A percentile compares a stretch with the other conserved stretches of the same genome.
These are phyloP conservation scores for Suhomyces sp. DNA, from an alignment of 805 yeast species.

Conservation along the genomic window DNA sequence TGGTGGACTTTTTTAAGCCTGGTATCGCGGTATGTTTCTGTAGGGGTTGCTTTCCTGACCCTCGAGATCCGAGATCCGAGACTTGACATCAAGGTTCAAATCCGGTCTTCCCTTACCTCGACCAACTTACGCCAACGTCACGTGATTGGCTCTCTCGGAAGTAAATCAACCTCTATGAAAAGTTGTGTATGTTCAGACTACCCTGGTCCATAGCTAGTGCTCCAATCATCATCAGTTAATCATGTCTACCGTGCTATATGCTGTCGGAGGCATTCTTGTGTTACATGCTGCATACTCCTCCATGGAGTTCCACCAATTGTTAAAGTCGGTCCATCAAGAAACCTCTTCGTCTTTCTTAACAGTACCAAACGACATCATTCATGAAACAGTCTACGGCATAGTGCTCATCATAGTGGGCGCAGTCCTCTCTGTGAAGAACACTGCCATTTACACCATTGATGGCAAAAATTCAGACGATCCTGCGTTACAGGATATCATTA, in stretches of 20 bases:
- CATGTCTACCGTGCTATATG: slow-evolving; percentile 10
- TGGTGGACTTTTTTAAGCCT: too few relatives aligned
- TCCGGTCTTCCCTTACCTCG: too few relatives aligned
- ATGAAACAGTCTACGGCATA: slow-evolving; percentile 53
- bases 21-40: too few relatives aligned
- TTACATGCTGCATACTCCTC: slow-evolving; percentile 56
- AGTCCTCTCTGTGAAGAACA: slow-evolving; percentile 28
- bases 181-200: too few relatives aligned
- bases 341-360: slow-evolving; percentile 16
- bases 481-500: slow-evolving; percentile 8
- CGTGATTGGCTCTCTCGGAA: too few relatives aligned
- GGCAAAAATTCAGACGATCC: slow-evolving; percentile 10
- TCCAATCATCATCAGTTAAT: too few relatives aligned
- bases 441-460: slow-evolving; percentile 9
- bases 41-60: too few relatives aligned
- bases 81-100: too few relatives aligned
- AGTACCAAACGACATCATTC: slow-evolving; percentile 45
- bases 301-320: slow-evolving; percentile 47
- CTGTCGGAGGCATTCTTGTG: slow-evolving; percentile 21
- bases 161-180: too few relatives aligned
- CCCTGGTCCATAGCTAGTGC: too few relatives aligned
- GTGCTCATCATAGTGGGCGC: slow-evolving; percentile 42
- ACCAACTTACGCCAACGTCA: too few relatives aligned
- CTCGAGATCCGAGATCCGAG: too few relatives aligned
- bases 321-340: slow-evolving; percentile 18